These are phyloP conservation scores for Strigomonas galati DNA, from an alignment of 208 protist genomes.

Conservation along the genomic window DNA sequence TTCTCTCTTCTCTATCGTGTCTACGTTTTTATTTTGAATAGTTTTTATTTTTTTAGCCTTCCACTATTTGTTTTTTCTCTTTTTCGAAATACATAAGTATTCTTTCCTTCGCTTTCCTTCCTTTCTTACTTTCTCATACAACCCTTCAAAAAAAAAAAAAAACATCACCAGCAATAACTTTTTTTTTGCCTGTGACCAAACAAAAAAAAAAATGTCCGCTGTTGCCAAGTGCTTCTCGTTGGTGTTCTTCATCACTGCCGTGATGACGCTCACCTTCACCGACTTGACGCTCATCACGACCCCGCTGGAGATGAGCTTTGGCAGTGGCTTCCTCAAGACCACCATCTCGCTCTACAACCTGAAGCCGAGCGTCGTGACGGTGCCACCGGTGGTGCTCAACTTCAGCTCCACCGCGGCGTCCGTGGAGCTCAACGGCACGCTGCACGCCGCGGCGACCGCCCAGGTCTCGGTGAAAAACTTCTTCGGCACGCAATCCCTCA, in stretches of 20 bases:
- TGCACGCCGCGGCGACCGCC: not conserved
- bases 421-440: not conserved
- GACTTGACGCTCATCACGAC: not conserved
- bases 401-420: not conserved
- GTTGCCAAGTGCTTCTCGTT: not conserved
- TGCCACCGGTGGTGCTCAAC: not conserved
- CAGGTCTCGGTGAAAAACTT: not conserved
- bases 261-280: constrained; percentile 6
- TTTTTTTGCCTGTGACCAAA: not conserved
- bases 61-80: not conserved
- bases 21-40: no score
- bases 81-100: constrained; percentile 1
- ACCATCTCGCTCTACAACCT: not conserved
- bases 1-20: no score
- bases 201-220: not conserved
- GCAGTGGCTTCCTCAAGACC: not conserved
- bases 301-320: not conserved
- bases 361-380: not conserved
- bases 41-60: no score
- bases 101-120: not conserved
- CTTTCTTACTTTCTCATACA: not conserved
- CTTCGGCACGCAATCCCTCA: not conserved
- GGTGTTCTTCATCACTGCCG: not conserved
- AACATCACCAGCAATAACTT: not conserved
- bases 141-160: not conserved